Evolutionary conservation across 140 eudicot species (phyloP), one percentile per base, ranked within the genome.

Genomic region (Cichorium intybus): DNA sequence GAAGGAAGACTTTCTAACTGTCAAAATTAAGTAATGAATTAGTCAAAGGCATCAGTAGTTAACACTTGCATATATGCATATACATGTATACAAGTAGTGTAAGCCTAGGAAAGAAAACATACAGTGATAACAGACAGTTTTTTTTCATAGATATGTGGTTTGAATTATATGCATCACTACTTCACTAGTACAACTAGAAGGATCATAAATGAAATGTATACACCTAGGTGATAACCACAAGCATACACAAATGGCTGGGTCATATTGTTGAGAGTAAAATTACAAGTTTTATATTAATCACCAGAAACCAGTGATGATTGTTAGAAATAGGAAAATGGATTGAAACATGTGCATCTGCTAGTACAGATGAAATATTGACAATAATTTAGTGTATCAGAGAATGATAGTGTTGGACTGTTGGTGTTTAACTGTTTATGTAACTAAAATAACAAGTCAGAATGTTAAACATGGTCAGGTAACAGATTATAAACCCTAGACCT

Each of bases 1-100:
- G 73, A 18, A 68, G 95, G 87, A 68, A 89, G 84, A 56, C 85
- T 81, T 80, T 89, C 97, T 60, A 89, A 66, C 85, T 86, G 95
- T 35, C 68, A 75, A 50, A 47, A 60, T 3, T 7, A 34, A 0
- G 11, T 12, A 70, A 4, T 43, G 7, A 3, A 14, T 43, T 15
- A 43, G 49, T 43, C 18, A 15, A 15, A 43, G 4, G 7, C 0
- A 14, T 4, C 1, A 43, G 7, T 12, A 3, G 49, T 43, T 43
- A 14, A 39, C 15, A 10, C 2, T 35, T n/a, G n/a, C n/a, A n/a
- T n/a, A n/a, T n/a, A n/a, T n/a, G n/a, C n/a, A n/a, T n/a, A n/a
- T n/a, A n/a, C n/a, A n/a, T n/a, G n/a, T n/a, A n/a, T n/a, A n/a
- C n/a, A n/a, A n/a, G n/a, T n/a, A n/a, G n/a, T n/a, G n/a, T n/a